Percentiles rank a stretch among this genome's conserved stretches.
phyloP scores from a whole-genome alignment of 148 eudicot genomes.

The Limonium bicolor region DNA sequence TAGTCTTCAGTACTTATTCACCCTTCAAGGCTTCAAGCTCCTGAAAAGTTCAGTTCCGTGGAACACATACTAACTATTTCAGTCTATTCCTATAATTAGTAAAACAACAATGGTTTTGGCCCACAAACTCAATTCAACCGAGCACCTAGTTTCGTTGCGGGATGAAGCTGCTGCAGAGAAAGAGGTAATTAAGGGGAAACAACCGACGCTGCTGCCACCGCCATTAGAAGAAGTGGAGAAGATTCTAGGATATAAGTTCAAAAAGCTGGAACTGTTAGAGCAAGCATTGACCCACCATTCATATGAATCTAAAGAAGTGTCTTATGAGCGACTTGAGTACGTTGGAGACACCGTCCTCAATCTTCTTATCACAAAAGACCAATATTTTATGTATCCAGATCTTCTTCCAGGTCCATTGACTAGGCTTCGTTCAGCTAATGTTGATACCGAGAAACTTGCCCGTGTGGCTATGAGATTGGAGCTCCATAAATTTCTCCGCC shows the following conservation, averaged over 20 bases:
- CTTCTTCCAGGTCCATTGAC: slow-evolving; percentile 26
- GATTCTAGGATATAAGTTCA: slow-evolving; percentile 16
- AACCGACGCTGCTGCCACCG: not conserved
- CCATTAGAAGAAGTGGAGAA: slow-evolving; percentile 1
- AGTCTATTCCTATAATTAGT: too few relatives aligned
- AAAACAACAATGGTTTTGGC: too few relatives aligned
- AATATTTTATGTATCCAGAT: slow-evolving; percentile 18
- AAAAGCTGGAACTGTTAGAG: slow-evolving; percentile 13
- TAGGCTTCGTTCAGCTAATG: slow-evolving; percentile 36
- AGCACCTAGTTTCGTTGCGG: too few relatives aligned
- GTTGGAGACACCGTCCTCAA: slow-evolving; percentile 40
- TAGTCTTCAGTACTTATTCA: too few relatives aligned
- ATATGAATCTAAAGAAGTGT: slow-evolving; percentile 5
- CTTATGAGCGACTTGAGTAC: slow-evolving; percentile 40
- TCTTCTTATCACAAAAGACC: slow-evolving; percentile 24
- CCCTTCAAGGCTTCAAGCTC: too few relatives aligned
- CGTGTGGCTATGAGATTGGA: slow-evolving; percentile 26
- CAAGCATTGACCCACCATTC: slow-evolving; percentile 41
- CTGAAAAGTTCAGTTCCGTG: too few relatives aligned
- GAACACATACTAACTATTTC: too few relatives aligned
- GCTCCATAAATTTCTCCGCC: slow-evolving; percentile 23
- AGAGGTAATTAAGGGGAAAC: not conserved
- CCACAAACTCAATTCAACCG: too few relatives aligned
- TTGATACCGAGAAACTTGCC: slow-evolving; percentile 48
- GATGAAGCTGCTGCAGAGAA: too few relatives aligned